Conservation (phyloP, 176 grass and related monocot species). For the Melocanna baccifera region DNA sequence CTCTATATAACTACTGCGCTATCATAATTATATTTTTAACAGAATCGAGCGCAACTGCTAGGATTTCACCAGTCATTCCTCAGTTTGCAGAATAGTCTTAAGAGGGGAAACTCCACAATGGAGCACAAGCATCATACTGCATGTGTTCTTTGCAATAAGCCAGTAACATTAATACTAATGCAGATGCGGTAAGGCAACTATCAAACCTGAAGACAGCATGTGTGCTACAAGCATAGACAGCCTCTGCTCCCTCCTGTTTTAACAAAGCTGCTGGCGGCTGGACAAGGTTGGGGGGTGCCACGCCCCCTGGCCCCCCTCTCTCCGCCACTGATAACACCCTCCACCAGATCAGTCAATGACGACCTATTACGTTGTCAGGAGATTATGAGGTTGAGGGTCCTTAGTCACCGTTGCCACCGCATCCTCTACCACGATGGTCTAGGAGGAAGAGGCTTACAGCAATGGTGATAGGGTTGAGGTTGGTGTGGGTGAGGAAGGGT, state of each 20-base stretch:
- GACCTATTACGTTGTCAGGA: too few species aligned
- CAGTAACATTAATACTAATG: neutral
- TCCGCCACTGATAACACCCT: too few species aligned
- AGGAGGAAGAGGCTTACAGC: too few species aligned
- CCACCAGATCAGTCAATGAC: too few species aligned
- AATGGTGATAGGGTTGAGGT: too few species aligned
- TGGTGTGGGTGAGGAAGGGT: too few species aligned
- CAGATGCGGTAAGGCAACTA: neutral
- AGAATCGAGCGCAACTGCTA: neutral
- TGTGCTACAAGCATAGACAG: constrained; percentile 95
- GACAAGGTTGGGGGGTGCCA: too few species aligned
- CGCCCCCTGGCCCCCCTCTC: too few species aligned
- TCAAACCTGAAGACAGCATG: constrained; percentile 97
- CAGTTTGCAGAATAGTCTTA: neutral
- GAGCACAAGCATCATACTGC: neutral
- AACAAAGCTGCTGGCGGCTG: constrained; percentile 77
- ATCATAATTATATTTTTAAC: neutral
- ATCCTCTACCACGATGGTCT: too few species aligned
- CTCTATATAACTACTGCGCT: neutral
- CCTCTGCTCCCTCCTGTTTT: constrained; percentile 86
- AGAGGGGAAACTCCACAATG: neutral
- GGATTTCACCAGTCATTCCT: neutral
- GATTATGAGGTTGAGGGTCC: too few species aligned
- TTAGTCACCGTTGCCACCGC: too few species aligned
- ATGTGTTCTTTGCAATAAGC: neutral